These are phyloP conservation scores for Calonectria honghensis DNA, from an alignment of 2,329 filamentous ascomycete species.

Conservation along the genomic window DNA sequence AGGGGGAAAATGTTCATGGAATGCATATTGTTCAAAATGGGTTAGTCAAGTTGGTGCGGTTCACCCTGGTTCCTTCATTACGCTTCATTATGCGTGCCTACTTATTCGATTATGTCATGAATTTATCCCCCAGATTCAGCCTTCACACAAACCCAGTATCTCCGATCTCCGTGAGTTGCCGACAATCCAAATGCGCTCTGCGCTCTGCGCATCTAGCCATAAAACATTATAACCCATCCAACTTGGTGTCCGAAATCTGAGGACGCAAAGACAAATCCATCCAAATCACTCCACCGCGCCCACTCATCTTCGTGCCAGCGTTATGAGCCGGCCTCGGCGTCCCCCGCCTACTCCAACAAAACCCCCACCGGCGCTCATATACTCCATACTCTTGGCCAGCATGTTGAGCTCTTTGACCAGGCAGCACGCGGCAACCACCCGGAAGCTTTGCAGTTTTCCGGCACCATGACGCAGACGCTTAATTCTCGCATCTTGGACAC, in stretches of 20 bases:
- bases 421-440: slow-evolving; percentile 61
- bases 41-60: neutral
- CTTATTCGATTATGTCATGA: neutral
- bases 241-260: neutral
- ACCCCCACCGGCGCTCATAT: slow-evolving; percentile 46
- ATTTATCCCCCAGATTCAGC: neutral
- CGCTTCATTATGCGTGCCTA: neutral
- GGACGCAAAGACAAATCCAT: neutral
- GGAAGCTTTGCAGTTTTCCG: slow-evolving; percentile 59
- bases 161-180: neutral
- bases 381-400: slow-evolving; percentile 39
- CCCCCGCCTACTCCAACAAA: slow-evolving; percentile 51
- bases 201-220: neutral
- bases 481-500: slow-evolving; percentile 35
- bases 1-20: neutral
- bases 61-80: neutral
- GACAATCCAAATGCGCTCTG: slow-evolving; percentile 1
- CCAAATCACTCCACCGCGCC: neutral
- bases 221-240: neutral
- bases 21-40: neutral
- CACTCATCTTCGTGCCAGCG: slow-evolving; percentile 47
- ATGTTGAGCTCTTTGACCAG: slow-evolving; percentile 54
- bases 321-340: slow-evolving; percentile 40
- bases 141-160: neutral
- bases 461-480: slow-evolving; percentile 40